Evolutionary conservation across 805 yeast genomes (phyloP).

Genomic region (Cyberlindnera amylophila): DNA sequence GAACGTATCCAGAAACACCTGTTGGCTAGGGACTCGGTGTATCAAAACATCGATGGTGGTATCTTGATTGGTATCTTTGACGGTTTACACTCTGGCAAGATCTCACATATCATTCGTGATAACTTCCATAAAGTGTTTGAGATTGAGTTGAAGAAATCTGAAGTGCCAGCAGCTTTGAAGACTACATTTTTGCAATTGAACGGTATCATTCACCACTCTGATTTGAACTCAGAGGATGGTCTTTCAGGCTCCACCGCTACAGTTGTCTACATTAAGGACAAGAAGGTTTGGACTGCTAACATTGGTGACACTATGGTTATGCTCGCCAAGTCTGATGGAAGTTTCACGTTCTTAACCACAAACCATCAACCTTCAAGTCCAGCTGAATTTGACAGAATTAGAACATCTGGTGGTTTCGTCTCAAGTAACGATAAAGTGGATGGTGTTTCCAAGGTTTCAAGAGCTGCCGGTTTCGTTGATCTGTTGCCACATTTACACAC

Average conservation of each 20-base stretch:
- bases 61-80: constrained; percentile 79
- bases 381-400: constrained; percentile 76
- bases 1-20: constrained; percentile 76
- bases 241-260: constrained; percentile 84
- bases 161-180: constrained; percentile 71
- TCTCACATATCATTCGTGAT: constrained; percentile 71
- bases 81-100: constrained; percentile 64
- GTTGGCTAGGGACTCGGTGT: constrained; percentile 77
- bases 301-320: constrained; percentile 88
- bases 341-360: constrained; percentile 63
- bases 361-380: constrained; percentile 82
- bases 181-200: constrained; percentile 77
- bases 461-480: constrained; percentile 90
- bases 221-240: constrained; percentile 61
- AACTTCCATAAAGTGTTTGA: constrained; percentile 64
- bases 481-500: constrained; percentile 85
- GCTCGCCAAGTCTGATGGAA: constrained; percentile 77
- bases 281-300: constrained; percentile 73
- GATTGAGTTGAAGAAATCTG: constrained; percentile 52
- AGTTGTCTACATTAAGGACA: constrained; percentile 71
- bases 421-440: constrained; percentile 81
- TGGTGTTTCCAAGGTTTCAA: constrained; percentile 75
- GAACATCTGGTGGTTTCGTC: constrained; percentile 90
- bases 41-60: constrained; percentile 82
- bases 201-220: constrained; percentile 59